Conservation (phyloP, 768 basidiomycete species). For the Trametes meyenii region DNA sequence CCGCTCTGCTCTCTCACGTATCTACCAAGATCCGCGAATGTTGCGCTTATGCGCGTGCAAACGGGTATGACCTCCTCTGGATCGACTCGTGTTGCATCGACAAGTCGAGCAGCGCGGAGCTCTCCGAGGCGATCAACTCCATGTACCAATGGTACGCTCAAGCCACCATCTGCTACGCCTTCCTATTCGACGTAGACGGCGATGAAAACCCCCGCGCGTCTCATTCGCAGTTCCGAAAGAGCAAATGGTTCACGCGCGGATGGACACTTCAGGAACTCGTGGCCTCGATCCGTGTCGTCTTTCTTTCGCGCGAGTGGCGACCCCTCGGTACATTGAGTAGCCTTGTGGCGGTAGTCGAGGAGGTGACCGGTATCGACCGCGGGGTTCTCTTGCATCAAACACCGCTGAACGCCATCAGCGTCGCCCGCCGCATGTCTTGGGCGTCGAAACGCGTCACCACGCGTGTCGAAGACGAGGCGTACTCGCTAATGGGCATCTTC, state of each 20-base stretch:
- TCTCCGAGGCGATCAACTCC: constrained; percentile 14
- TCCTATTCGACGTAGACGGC: constrained; percentile 1
- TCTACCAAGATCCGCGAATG: constrained; percentile 10
- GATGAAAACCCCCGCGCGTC: background rate
- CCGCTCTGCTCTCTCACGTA: background rate
- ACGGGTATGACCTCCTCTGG: constrained; percentile 1
- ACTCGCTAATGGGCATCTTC: constrained; percentile 14
- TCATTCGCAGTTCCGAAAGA: background rate
- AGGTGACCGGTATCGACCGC: background rate
- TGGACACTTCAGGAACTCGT: constrained; percentile 17
- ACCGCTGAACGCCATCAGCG: background rate
- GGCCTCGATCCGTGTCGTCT: constrained; percentile 5
- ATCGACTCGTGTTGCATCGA: constrained; percentile 13
- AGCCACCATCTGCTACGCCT: constrained; percentile 8
- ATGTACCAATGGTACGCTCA: constrained; percentile 12
- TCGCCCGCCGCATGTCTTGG: constrained; percentile 13
- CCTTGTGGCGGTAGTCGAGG: background rate
- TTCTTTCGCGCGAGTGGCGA: constrained; percentile 5
- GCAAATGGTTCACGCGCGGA: constrained; percentile 13
- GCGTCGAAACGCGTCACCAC: constrained; percentile 6
- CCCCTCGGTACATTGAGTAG: constrained; percentile 4
- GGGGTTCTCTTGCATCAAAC: background rate
- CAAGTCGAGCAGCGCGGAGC: constrained; percentile 14
- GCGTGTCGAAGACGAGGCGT: constrained; percentile 15
- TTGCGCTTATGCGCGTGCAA: background rate